Evolutionary conservation across 306 rosid species (phyloP), one percentile per base, ranked within the genome.

Genomic region (Lagenaria siceraria): DNA sequence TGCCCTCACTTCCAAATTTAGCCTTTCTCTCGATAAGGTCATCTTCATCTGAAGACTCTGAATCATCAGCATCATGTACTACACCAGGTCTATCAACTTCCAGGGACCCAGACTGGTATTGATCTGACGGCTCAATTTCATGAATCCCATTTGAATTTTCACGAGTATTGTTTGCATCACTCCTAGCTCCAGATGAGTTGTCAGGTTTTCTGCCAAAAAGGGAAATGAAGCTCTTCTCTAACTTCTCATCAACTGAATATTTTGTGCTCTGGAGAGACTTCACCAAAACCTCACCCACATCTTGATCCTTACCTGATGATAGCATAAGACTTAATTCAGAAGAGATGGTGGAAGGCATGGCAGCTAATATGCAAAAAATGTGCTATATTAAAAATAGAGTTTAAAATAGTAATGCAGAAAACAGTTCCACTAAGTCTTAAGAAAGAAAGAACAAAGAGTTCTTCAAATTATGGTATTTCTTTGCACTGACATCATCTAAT

Each of bases 201-300:
- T 78, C 81, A 35, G 62, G 78, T 70, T 86, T 92, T 79, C 64
- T 87, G 62, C 89, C 80, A 80, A 89, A 89, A 77, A 92, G 38
- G 73, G 77, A 80, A 80, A 92, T 87, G 78, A 65, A 73, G 84
- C 95, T 88, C 74, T 88, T 86, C 74, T 90, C 92, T 66, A 95
- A 85, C 82, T 91, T 95, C 80, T 95, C 97, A 81, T 95, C 88
- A 51, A 95, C 80, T 0, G 93, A 87, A 84, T 84, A 92, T 79
- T 92, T 90, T 66, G 91, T 83, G 80, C 88, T 87, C 81, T 94
- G 98, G 78, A 94, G 96, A 43, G 91, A 87, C 82, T 80, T 94
- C 80, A 94, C 93, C 90, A 94, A 79, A 79, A 59, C 85, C 84
- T 74, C 98, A 46, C 98, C 98, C 73, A 89, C 89, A 56, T 90